Base-by-base conservation (phyloP, 2,329 filamentous ascomycete species). In the Dactylella cylindrospora region DNA sequence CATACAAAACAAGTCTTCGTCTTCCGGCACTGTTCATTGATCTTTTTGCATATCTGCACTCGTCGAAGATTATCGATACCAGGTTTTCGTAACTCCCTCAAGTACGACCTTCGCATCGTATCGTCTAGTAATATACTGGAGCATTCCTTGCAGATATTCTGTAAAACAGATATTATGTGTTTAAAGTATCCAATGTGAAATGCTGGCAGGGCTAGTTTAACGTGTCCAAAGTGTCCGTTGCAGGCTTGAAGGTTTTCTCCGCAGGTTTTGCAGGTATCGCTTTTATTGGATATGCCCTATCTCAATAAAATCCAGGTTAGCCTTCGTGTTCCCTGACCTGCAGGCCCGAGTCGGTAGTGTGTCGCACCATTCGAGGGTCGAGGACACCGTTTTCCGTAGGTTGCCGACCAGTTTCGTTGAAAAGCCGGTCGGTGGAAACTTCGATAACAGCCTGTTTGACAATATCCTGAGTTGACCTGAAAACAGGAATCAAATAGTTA, bases 101-200 rank as follows among this genome's bases (percentile, higher is more conserved):
- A 77, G 67, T 85, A 94, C 2, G 78, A 75, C 32, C 87, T 83
- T 66, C 88, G 83, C 68, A 95, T 88, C 15, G 81, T 76, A 71
- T 96, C 90, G 29, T 86, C 83, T 19, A 98, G 80, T 51, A 98
- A 75, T 5, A 97, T 85, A 64, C 81, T 81, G 19, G 88, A 88
- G 72, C 93, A 98, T 70, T 90, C 84, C 76, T 95, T 98, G 83
- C 93, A 98, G 66, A 98, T 94, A 70, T 93, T 86, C 72, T 97
- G 90, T 19, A 98, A 79, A 52, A 95, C 90, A 36, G 84, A 85
- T 71, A 95, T 91, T 66, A 93, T 89, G 72, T 94, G 90, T 72
- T 90, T 93, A 69, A 98, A 81, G 72, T 96, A 98, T 29, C 93
- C 93, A 66, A 97, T 90, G 71, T 98, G 93, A 71, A 97, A 97